Percentiles rank a stretch among this genome's conserved stretches.
Conservation (phyloP, 1,139 yeast species). For the Kodamaea sp. region DNA sequence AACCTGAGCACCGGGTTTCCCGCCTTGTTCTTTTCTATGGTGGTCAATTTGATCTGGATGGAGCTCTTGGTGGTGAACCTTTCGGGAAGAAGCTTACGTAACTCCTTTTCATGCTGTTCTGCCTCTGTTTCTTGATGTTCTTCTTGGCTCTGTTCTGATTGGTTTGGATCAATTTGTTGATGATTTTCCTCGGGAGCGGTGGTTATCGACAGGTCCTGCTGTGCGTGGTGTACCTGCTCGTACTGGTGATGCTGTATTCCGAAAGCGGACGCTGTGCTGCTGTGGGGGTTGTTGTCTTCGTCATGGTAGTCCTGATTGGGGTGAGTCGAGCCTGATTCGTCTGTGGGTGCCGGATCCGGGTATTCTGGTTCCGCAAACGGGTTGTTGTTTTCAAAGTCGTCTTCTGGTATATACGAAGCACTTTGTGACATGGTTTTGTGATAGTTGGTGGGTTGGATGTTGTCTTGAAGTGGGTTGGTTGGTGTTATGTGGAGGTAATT, state of each 20-base stretch:
- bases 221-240: neutral
- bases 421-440: conserved; percentile 57
- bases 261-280: neutral
- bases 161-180: neutral
- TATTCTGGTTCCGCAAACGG: conserved; percentile 51
- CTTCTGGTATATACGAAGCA: conserved; percentile 63
- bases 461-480: no score
- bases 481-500: no score
- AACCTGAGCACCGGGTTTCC: conserved; percentile 49
- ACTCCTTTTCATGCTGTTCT: conserved; percentile 1
- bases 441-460: no score
- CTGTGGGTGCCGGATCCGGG: neutral
- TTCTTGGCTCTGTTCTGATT: neutral
- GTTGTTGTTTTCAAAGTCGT: conserved; percentile 62
- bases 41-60: conserved; percentile 29
- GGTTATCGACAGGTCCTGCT: no score
- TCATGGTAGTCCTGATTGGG: neutral
- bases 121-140: neutral
- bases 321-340: neutral
- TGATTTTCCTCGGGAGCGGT: neutral
- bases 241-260: no score
- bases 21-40: conserved; percentile 42
- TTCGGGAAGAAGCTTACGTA: conserved; percentile 53
- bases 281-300: neutral
- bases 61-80: conserved; percentile 40